Evolutionary conservation across 192 early-diverging fungal species (phyloP).

Genomic region (Coemansia sp.): DNA sequence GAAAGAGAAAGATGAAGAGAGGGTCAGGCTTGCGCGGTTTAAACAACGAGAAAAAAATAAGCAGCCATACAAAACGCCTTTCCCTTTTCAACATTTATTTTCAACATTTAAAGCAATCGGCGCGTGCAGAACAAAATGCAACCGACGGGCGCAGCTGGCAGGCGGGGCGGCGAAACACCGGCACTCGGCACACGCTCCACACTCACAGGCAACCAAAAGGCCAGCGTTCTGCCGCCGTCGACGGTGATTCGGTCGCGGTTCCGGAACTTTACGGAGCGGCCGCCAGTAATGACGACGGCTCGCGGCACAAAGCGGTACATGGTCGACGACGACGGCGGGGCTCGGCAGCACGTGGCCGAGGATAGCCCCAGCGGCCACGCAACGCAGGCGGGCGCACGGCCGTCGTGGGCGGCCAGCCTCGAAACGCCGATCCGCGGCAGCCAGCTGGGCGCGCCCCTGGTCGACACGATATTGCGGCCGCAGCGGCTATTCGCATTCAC

Average conservation of each 20-base stretch:
- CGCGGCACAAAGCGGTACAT: conserved; percentile 35
- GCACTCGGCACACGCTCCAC: background rate
- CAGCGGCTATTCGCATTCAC: conserved; percentile 18
- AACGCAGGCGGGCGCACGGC: background rate
- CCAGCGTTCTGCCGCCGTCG: conserved; percentile 20
- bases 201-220: conserved; percentile 2
- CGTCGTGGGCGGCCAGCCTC: conserved; percentile 11
- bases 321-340: conserved; percentile 21
- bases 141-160: conserved; percentile 9
- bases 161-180: conserved; percentile 11
- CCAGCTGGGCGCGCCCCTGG: background rate
- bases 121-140: too few relatives aligned
- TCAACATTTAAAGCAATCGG: too few relatives aligned
- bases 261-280: conserved; percentile 13
- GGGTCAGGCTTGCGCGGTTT: too few relatives aligned
- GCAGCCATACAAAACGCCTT: too few relatives aligned
- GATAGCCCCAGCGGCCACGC: too few relatives aligned
- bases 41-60: background rate
- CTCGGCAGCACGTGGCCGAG: too few relatives aligned
- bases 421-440: conserved; percentile 23
- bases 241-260: conserved; percentile 45
- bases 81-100: too few relatives aligned
- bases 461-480: conserved; percentile 17
- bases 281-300: background rate
- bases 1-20: background rate